Conservation (phyloP, 352 stramenopile genomes). For the Lagenidium giganteum region DNA sequence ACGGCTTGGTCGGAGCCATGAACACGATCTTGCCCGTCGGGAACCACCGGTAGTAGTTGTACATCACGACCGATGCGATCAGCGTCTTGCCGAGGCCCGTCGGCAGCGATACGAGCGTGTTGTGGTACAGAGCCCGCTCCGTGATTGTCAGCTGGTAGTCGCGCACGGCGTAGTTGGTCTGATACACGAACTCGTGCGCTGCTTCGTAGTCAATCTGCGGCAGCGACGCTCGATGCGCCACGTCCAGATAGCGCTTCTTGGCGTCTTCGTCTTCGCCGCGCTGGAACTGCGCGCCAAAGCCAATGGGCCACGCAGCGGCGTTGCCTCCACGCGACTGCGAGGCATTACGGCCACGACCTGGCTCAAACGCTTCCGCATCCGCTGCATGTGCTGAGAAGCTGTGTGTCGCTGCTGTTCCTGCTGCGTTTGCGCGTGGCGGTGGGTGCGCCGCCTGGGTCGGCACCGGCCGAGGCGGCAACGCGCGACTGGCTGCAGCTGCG, state of each 20-base stretch:
- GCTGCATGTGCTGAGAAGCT: too few relatives aligned
- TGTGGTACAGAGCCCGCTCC: slow-evolving; percentile 91
- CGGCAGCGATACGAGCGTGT: slow-evolving; percentile 98
- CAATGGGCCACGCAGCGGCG: slow-evolving; percentile 4
- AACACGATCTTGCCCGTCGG: slow-evolving; percentile 94
- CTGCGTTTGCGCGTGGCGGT: not conserved
- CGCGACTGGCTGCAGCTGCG: slow-evolving; percentile 1
- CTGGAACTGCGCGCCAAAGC: slow-evolving; percentile 8
- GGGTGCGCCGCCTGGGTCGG: not conserved
- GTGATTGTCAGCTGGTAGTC: slow-evolving; percentile 96
- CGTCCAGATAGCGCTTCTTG: slow-evolving; percentile 52
- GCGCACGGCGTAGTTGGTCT: slow-evolving; percentile 87
- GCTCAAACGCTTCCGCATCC: too few relatives aligned
- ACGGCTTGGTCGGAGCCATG: slow-evolving; percentile 96
- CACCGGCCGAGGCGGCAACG: not conserved
- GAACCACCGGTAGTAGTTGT: slow-evolving; percentile 99
- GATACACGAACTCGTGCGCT: slow-evolving; percentile 79
- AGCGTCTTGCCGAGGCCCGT: slow-evolving; percentile 99
- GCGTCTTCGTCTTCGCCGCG: slow-evolving; percentile 50
- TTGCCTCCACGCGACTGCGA: not conserved
- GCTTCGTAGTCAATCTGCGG: slow-evolving; percentile 58
- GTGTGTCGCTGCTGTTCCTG: slow-evolving; percentile 2
- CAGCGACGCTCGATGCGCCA: slow-evolving; percentile 25
- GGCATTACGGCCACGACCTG: too few relatives aligned
- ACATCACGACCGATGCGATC: slow-evolving; percentile 99